Evolutionary conservation across 257 asterid species (phyloP), one percentile per base, ranked within the genome.

Genomic region (Primulina huaijiensis): DNA sequence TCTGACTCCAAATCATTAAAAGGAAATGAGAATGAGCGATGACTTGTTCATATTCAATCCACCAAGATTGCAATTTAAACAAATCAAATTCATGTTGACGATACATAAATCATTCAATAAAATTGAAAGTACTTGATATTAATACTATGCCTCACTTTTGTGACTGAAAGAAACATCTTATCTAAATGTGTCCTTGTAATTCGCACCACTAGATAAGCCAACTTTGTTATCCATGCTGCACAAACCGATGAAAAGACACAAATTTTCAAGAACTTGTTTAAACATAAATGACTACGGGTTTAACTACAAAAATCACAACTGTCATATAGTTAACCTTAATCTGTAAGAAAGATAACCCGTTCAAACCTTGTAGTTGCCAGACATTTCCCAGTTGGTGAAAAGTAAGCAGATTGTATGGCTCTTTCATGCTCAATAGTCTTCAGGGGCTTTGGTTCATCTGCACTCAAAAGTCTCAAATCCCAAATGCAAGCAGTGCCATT

Each of bases 361-460:
- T 67, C 84, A 59, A 17, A 90, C 98, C 98, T 90, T 72, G 98
- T 90, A 69, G 98, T 88, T 10, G 93, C 97, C 81, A 92, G 87
- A 77, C 71, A 71, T 74, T 78, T 83, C 82, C 98, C 97, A 21
- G 90, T 79, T 46, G 92, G 92, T 63, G 97, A 92, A 81, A 92
- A 92, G 78, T 87, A 88, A 75, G 98, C 96, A 60, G 98, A 86
- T 70, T 90, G 87, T 70, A 92, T 89, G 70, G 90, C 82, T 76
- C 88, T 81, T 75, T 79, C 71, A 77, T 92, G 98, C 71, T 35
- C 59, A 77, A 88, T 72, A 40, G 79, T 78, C 71, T 56, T 83
- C 82, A 92, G 69, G 50, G 89, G 67, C 58, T 73, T 71, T 33
- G 80, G 81, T 63, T 66, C 76, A 52, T 76, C 68, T 30, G 79